Evolutionary conservation across 352 stramenopile species (phyloP).

Genomic region (Halophytophthora polymorphica): DNA sequence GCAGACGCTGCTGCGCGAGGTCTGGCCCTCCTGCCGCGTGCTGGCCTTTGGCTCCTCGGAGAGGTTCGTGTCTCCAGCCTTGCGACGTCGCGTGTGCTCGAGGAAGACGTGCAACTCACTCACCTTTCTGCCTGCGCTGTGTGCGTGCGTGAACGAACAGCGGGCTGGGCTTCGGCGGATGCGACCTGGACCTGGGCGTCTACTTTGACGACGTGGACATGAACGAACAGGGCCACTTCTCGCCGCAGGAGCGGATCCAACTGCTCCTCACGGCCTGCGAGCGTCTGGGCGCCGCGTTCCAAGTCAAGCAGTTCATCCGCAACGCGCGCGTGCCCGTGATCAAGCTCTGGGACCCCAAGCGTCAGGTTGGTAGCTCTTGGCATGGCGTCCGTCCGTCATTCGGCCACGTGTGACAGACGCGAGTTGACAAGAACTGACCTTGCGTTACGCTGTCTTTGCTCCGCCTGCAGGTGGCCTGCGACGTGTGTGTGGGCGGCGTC

Average conservation of each 20-base stretch:
- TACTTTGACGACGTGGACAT: conserved; percentile 75
- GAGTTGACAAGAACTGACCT: background rate
- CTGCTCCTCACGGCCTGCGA: conserved; percentile 53
- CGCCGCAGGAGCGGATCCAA: conserved; percentile 47
- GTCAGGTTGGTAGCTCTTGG: conserved; percentile 27
- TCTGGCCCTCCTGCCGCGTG: conserved; percentile 65
- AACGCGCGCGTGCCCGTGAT: conserved; percentile 73
- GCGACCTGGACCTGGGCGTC: conserved; percentile 78
- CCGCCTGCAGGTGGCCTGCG: conserved; percentile 45
- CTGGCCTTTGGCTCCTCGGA: conserved; percentile 77
- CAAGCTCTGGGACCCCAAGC: conserved; percentile 71
- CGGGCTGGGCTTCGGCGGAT: conserved; percentile 69
- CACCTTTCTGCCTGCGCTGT: conserved; percentile 1
- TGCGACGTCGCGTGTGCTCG: background rate
- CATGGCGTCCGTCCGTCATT: background rate
- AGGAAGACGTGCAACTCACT: conserved; percentile 3
- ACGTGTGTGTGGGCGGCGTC: conserved; percentile 72
- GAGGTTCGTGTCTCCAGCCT: conserved; percentile 32
- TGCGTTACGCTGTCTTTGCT: background rate
- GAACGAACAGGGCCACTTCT: conserved; percentile 55
- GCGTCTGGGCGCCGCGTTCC: conserved; percentile 39
- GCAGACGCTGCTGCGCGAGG: conserved; percentile 39
- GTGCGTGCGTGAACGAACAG: conserved; percentile 19
- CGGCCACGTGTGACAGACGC: no score
- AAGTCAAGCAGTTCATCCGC: conserved; percentile 68